Percentiles rank a stretch among this genome's conserved stretches.
Conservation (phyloP, 352 stramenopile genomes). For the Globisporangium spinosum region DNA sequence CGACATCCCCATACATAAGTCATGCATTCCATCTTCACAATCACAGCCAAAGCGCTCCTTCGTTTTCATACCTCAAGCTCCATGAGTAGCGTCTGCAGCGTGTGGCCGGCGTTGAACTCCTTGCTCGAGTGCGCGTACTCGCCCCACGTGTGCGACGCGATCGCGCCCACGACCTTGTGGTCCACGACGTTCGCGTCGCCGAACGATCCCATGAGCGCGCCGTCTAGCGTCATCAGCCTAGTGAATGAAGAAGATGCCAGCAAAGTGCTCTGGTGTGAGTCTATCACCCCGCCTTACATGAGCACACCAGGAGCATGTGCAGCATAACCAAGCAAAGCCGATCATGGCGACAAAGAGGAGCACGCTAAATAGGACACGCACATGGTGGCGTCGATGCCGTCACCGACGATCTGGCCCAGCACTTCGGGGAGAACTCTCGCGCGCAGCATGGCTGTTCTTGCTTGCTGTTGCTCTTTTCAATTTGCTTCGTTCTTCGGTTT, state of each 20-base stretch:
- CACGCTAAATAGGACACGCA: slow-evolving; percentile 20
- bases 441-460: slow-evolving; percentile 48
- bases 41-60: background rate
- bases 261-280: background rate
- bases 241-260: background rate
- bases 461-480: no score
- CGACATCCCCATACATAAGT: background rate
- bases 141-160: slow-evolving; percentile 80
- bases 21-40: background rate
- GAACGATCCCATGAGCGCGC: slow-evolving; percentile 76
- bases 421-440: slow-evolving; percentile 78
- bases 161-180: slow-evolving; percentile 83
- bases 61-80: slow-evolving; percentile 53
- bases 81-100: slow-evolving; percentile 63
- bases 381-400: slow-evolving; percentile 70
- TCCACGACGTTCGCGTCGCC: slow-evolving; percentile 55
- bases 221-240: slow-evolving; percentile 83
- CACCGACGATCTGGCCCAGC: slow-evolving; percentile 73
- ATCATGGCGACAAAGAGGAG: background rate
- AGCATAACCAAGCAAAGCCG: background rate
- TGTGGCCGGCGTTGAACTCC: slow-evolving; percentile 51
- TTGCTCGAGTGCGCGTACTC: slow-evolving; percentile 76
- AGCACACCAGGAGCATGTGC: background rate
- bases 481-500: no score
- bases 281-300: background rate